Conservation (phyloP, 305 asterid species). For the Andrographis paniculata region DNA sequence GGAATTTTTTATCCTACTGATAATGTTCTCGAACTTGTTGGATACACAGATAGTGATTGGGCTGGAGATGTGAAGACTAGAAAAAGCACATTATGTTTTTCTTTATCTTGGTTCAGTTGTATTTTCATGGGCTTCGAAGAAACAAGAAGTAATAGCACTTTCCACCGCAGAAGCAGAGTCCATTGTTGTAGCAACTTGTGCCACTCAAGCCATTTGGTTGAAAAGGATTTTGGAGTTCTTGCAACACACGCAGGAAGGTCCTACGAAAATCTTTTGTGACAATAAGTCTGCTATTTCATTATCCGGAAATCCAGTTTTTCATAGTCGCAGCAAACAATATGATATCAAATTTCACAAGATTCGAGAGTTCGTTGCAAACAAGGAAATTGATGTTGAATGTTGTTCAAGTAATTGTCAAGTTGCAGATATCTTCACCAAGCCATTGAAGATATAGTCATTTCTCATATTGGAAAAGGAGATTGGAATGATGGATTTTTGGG, state of each 20-base stretch:
- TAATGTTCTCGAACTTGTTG: neutral
- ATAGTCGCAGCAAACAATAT: neutral
- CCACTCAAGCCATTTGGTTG: neutral
- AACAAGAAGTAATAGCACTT: neutral
- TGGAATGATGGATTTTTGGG: neutral
- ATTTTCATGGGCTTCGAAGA: neutral
- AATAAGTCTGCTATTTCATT: neutral
- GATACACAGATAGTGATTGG: conserved; percentile 1
- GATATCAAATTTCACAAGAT: neutral
- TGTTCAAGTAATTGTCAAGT: neutral
- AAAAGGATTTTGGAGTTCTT: neutral
- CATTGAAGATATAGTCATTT: neutral
- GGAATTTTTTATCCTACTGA: neutral
- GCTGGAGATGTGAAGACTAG: neutral
- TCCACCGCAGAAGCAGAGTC: neutral
- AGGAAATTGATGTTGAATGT: neutral
- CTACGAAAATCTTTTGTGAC: conserved; percentile 1
- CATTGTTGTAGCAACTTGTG: neutral
- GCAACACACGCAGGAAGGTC: neutral
- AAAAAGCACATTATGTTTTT: neutral
- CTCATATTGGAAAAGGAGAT: neutral
- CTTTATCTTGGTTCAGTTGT: neutral
- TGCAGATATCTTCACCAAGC: neutral
- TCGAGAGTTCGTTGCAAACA: neutral
- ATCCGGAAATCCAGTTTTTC: neutral